Percentiles rank a stretch among this genome's conserved stretches.
Evolutionary conservation across 805 yeast species (phyloP).

Genomic region (Cephaloascus fragrans): DNA sequence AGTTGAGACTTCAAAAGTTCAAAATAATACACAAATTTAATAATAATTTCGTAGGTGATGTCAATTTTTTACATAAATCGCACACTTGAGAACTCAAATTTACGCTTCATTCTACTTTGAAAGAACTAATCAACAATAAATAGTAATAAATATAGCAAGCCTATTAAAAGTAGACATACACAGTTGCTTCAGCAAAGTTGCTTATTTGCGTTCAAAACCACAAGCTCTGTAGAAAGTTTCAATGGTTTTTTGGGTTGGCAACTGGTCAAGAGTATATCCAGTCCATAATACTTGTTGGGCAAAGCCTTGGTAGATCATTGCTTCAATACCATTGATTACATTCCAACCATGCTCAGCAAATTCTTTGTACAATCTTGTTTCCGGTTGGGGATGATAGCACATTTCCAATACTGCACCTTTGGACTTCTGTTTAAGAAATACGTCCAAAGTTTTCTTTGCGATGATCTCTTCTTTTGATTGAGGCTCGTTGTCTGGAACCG

Average conservation of each 20-base stretch:
- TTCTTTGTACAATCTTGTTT: slow-evolving; percentile 14
- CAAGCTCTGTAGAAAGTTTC: slow-evolving; percentile 10
- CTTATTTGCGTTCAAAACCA: no score
- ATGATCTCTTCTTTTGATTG: slow-evolving; percentile 10
- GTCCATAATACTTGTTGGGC: slow-evolving; percentile 22
- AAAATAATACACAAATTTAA: no score
- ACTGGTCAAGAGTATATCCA: slow-evolving; percentile 13
- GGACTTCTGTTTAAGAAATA: slow-evolving; percentile 11
- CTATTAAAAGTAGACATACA: no score
- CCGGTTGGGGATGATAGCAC: slow-evolving; percentile 21
- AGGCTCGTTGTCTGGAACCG: slow-evolving; percentile 20
- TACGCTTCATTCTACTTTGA: no score
- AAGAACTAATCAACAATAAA: no score
- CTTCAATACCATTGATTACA: slow-evolving; percentile 19
- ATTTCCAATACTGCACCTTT: slow-evolving; percentile 21
- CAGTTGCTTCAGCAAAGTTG: no score
- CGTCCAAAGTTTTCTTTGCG: slow-evolving; percentile 17
- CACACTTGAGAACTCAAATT: no score
- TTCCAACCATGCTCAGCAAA: slow-evolving; percentile 15
- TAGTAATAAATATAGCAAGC: no score
- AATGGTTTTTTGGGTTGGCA: slow-evolving; percentile 14
- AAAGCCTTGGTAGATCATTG: slow-evolving; percentile 21
- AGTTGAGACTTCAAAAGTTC: no score
- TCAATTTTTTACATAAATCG: no score
- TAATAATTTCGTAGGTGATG: no score